Base-by-base conservation (phyloP, 2,329 filamentous ascomycete species). In the Beauveria brongniartii region DNA sequence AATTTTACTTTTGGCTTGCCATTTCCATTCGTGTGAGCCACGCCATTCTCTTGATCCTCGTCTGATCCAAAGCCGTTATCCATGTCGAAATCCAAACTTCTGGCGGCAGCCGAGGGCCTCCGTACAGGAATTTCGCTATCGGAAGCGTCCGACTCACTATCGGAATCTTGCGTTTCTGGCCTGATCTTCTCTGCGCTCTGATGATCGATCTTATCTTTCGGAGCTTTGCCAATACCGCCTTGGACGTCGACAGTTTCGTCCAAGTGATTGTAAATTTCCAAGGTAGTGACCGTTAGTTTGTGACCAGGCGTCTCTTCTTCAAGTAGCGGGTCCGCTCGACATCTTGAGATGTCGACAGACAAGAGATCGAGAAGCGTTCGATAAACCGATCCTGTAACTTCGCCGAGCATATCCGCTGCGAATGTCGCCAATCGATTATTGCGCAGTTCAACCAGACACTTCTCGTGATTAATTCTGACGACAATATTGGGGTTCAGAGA, bases 381-480 rank as follows among this genome's bases (percentile, higher is more conserved):
- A 70, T 96, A 97, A 1, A 97, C 85, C 63, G 87, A 81, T 1
- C 88, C 87, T 1, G 92, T 95, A 1, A 83, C 85, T 46, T 86
- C 80, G 50, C 92, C 90, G 22, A 94, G 81, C 37, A 83, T 80
- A 58, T 89, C 84, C 56, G 86, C 81, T 1, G 86, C 91, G 61
- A 92, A 83, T n/a, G 85, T 80, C 57, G 88, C 84, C 3, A 97
- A 84, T 22, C 86, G 84, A 65, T 87, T 82, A 67, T 91, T 96
- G 61, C 93, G 90, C 64, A 96, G 79, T 55, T 90, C 86, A 10
- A 97, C 90, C 7, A 88, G 79, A 62, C 91, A 90, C 72, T 93
- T 95, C 61, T 92, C 88, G 68, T 91, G 88, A 70, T 96, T 97
- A 59, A 97, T 79, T 30, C 88, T 85, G 54, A 97, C 78, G 41